phyloP scores from a whole-genome alignment of 768 basidiomycete species.

The Mycena chlorophos region DNA sequence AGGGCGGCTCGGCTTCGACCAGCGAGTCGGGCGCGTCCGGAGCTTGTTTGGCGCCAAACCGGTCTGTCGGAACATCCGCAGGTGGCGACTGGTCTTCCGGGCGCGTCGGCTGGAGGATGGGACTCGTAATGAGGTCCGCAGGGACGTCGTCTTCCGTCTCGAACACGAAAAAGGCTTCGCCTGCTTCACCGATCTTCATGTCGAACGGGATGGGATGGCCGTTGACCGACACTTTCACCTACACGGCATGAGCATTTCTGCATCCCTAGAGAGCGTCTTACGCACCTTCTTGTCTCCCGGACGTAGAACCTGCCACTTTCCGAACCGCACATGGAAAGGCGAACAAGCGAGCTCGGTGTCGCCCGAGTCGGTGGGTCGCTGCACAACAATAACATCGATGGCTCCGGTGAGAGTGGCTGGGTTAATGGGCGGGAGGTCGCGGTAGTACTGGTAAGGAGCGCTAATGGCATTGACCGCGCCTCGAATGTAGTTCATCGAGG shows the following conservation, averaged over 20 bases:
- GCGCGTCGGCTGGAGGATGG: slow-evolving; percentile 71
- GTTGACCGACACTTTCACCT: slow-evolving; percentile 91
- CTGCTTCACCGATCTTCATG: slow-evolving; percentile 99
- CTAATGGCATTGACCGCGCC: slow-evolving; percentile 84
- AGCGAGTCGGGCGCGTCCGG: slow-evolving; percentile 28
- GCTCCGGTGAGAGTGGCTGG: slow-evolving; percentile 96
- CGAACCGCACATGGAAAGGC: slow-evolving; percentile 97
- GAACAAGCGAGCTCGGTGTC: slow-evolving; percentile 79
- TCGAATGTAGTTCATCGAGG: slow-evolving; percentile 81
- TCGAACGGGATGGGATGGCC: slow-evolving; percentile 82
- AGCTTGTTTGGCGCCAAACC: slow-evolving; percentile 43
- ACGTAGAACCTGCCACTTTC: slow-evolving; percentile 92
- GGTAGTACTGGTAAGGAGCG: slow-evolving; percentile 89
- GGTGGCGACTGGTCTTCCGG: slow-evolving; percentile 37
- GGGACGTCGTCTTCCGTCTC: slow-evolving; percentile 96
- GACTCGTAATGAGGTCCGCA: slow-evolving; percentile 90
- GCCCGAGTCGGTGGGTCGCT: slow-evolving; percentile 64
- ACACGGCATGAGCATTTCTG: slow-evolving; percentile 1
- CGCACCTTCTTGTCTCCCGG: slow-evolving; percentile 90
- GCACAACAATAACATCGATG: slow-evolving; percentile 97
- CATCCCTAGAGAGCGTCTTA: not conserved
- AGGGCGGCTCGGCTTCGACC: slow-evolving; percentile 11
- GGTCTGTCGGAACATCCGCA: slow-evolving; percentile 32
- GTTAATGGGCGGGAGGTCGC: slow-evolving; percentile 82
- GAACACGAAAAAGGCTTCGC: slow-evolving; percentile 98